Evolutionary conservation across 352 stramenopile genomes (phyloP), one percentile per base, ranked within the genome.

Genomic region (Thraustochytrium sp.): DNA sequence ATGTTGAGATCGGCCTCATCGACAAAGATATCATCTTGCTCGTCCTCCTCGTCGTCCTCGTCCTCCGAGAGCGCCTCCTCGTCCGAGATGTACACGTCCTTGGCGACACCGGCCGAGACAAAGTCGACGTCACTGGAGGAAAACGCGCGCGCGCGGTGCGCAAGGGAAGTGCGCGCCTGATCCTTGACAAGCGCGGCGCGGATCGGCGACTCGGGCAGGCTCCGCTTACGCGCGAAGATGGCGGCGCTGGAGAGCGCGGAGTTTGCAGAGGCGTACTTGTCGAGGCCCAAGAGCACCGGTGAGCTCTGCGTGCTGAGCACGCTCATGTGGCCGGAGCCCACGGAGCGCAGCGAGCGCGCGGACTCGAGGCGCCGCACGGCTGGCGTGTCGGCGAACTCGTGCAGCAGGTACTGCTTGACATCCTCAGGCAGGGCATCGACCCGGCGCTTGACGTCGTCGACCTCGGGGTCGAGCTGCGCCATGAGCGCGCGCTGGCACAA

Each of bases 371-470:
- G 34, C 3, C 44, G 18, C 18, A 80, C 23, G 29, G 13, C 21
- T 3, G 23, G 42, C 8, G 13, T 37, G 46, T 80, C 68, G 13
- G 68, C 68, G 38, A 65, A 80, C 53, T 80, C 68, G 68, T 80
- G 46, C n/a, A 80, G 68, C 16, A 80, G 53, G 31, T 80, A 80
- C 49, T 80, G 68, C 38, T 80, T 80, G 48, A 80, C 68, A 26
- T 80, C 68, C n/a, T 80, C 68, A 26, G 68, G 23, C 16, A 80
- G 42, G 21, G 68, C 26, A 34, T 80, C 34, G 2, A 80, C 68
- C 13, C 68, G n/a, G 23, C 26, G 46, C 53, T 80, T 80, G 44
- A 80, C 68, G 26, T 80, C 44, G 38, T 80, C 68, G 42, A 80
- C 68, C 16, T 80, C 26, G 31, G 68, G 68, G 49, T 80, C 48